phyloP scores from a whole-genome alignment of 208 protist species.

The Blastocrithidia nonstop region DNA sequence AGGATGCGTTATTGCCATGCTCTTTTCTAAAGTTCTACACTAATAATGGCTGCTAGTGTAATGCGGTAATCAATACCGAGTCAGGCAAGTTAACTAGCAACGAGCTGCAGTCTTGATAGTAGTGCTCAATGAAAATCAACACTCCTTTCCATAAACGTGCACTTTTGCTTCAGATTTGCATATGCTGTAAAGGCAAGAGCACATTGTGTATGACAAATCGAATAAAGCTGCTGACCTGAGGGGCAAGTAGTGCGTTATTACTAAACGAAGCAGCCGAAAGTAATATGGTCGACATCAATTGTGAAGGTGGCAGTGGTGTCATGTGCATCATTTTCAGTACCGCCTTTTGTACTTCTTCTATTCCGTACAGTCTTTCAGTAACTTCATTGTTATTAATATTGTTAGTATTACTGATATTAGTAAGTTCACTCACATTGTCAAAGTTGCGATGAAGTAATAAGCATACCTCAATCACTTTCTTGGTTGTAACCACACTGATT shows the following conservation, averaged over 20 bases:
- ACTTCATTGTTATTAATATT: no score
- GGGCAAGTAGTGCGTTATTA: constrained; percentile 7
- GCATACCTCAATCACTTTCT: constrained; percentile 40
- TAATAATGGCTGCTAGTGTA: constrained; percentile 24
- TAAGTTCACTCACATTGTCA: constrained; percentile 12
- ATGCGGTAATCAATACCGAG: constrained; percentile 41
- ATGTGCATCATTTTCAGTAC: constrained; percentile 29
- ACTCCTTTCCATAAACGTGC: constrained; percentile 56
- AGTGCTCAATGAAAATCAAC: constrained; percentile 39
- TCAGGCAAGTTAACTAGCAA: constrained; percentile 65
- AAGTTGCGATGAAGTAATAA: constrained; percentile 42
- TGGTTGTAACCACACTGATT: constrained; percentile 35
- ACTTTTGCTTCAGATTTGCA: constrained; percentile 36
- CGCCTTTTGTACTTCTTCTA: constrained; percentile 32
- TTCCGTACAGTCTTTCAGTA: constrained; percentile 27
- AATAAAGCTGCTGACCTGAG: constrained; percentile 14
- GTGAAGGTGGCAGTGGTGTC: constrained; percentile 29
- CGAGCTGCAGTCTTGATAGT: constrained; percentile 58
- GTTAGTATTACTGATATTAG: no score
- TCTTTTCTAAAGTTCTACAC: constrained; percentile 41
- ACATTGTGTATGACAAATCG: constrained; percentile 34
- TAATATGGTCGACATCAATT: constrained; percentile 67
- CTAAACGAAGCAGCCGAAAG: constrained; percentile 16
- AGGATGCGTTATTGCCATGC: constrained; percentile 66
- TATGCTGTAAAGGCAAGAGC: constrained; percentile 34